A percentile compares a stretch with the other conserved stretches of the same genome.
phyloP scores from a whole-genome alignment of 148 eudicot species.

The Arbutus unedo region DNA sequence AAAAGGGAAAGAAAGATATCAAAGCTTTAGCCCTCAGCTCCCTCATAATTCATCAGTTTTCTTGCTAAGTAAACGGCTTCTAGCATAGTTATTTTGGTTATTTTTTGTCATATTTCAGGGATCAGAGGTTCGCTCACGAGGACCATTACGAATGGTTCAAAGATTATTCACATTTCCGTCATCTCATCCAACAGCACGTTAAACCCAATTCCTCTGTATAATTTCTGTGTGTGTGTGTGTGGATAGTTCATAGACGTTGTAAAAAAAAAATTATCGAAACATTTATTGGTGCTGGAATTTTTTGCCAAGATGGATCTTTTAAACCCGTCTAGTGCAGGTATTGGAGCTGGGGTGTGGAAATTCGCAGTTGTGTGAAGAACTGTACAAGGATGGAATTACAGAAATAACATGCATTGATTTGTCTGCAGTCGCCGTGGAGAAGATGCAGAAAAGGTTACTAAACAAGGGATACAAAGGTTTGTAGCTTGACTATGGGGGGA shows the following conservation, averaged over 20 bases:
- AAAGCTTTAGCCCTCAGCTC: not conserved
- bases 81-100: not conserved
- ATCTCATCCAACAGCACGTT: slow-evolving; percentile 66
- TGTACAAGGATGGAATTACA: slow-evolving; percentile 71
- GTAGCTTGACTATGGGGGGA: not conserved
- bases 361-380: slow-evolving; percentile 79
- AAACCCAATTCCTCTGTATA: slow-evolving; percentile 59
- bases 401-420: slow-evolving; percentile 83
- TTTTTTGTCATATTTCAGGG: slow-evolving; percentile 40
- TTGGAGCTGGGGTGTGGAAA: slow-evolving; percentile 97
- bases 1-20: not conserved
- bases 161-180: slow-evolving; percentile 90
- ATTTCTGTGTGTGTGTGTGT: not conserved
- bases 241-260: not conserved
- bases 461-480: slow-evolving; percentile 70
- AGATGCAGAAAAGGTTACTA: slow-evolving; percentile 48
- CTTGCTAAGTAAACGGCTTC: no score
- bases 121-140: slow-evolving; percentile 69
- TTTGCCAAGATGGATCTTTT: not conserved
- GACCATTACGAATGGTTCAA: slow-evolving; percentile 97
- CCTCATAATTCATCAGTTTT: not conserved
- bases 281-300: not conserved
- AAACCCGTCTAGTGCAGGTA: slow-evolving; percentile 37
- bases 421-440: slow-evolving; percentile 80
- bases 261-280: not conserved